phyloP scores from a whole-genome alignment of 2,329 filamentous ascomycete genomes.

The Diaporthe helianthi region DNA sequence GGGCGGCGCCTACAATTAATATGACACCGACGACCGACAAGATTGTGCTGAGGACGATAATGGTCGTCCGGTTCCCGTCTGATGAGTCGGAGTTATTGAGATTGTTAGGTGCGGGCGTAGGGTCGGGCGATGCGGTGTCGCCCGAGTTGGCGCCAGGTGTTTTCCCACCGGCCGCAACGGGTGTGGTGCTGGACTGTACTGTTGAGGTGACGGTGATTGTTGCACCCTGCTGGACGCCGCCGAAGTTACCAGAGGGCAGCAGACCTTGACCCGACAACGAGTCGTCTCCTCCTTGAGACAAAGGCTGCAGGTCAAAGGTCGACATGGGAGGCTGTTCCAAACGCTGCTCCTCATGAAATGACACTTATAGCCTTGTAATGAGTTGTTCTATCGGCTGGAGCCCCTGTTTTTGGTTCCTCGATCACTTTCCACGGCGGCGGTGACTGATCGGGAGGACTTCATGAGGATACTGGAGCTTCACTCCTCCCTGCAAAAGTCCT shows the following conservation, averaged over 20 bases:
- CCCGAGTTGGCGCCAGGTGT: neutral
- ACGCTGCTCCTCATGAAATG: neutral
- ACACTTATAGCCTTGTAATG: neutral
- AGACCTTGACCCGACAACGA: neutral
- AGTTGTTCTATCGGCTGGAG: neutral
- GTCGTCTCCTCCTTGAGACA: constrained; percentile 6
- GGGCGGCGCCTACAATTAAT: constrained; percentile 45
- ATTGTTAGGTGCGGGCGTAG: neutral
- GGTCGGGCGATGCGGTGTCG: constrained; percentile 2
- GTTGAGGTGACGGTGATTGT: neutral
- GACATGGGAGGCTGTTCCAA: constrained; percentile 11
- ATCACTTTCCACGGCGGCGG: neutral
- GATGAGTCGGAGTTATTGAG: neutral
- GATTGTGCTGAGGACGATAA: constrained; percentile 59
- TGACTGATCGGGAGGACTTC: neutral
- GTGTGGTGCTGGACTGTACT: neutral
- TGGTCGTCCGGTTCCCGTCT: constrained; percentile 47
- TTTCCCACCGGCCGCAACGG: neutral
- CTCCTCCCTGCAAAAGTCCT: neutral
- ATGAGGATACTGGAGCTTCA: neutral
- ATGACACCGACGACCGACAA: constrained; percentile 54
- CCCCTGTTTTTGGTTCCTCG: neutral
- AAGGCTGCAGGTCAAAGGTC: neutral
- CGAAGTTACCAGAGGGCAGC: neutral
- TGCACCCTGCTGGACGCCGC: constrained; percentile 2